Evolutionary conservation across 129 eudicot genomes (phyloP).

Genomic region (Daucus carota): DH1_v3.0 NC_030382.2:15037001-15037500

Average conservation of each 20-base stretch:
- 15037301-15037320: slow-evolving; percentile 35
- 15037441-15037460: slow-evolving; percentile 62
- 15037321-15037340: slow-evolving; percentile 37
- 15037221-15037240: neutral
- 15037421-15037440: slow-evolving; percentile 53
- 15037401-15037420: slow-evolving; percentile 58
- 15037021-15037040: neutral
- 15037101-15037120: neutral
- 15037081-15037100: neutral
- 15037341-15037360: slow-evolving; percentile 20
- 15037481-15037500: slow-evolving; percentile 46
- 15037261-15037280: slow-evolving; percentile 40
- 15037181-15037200: neutral
- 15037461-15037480: slow-evolving; percentile 54
- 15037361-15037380: slow-evolving; percentile 42
- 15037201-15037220: too few species aligned
- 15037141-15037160: neutral
- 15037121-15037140: neutral
- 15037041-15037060: slow-evolving; percentile 1
- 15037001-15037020: slow-evolving; percentile 2
- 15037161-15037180: neutral
- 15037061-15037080: neutral
- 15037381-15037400: slow-evolving; percentile 43
- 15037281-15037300: slow-evolving; percentile 43
- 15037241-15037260: slow-evolving; percentile 24